A percentile compares a stretch with the other conserved stretches of the same genome.
Evolutionary conservation across 2,329 filamentous ascomycete species (phyloP).

Genomic region (Cyphellophora attinorum): DNA sequence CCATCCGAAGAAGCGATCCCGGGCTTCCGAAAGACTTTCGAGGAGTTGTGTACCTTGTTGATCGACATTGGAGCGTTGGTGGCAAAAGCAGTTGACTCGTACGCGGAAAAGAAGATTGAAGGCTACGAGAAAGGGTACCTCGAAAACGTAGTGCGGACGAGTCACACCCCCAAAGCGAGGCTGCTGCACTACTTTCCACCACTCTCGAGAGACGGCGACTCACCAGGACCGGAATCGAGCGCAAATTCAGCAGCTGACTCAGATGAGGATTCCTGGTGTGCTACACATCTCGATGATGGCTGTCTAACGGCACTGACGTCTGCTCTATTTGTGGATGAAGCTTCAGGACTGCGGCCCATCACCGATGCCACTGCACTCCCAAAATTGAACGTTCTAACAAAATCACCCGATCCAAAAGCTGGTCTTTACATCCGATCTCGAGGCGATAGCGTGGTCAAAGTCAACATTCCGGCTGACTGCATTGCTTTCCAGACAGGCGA

Average conservation of each 20-base stretch:
- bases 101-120: slow-evolving; percentile 67
- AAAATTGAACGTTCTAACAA: slow-evolving; percentile 48
- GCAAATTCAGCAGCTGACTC: slow-evolving; percentile 4
- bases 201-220: neutral
- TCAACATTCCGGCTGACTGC: slow-evolving; percentile 81
- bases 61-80: slow-evolving; percentile 86
- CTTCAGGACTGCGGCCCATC: too few relatives aligned
- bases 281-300: slow-evolving; percentile 68
- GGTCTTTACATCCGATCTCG: slow-evolving; percentile 93
- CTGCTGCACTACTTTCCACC: slow-evolving; percentile 84
- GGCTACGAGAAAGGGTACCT: slow-evolving; percentile 67
- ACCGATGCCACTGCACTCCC: slow-evolving; percentile 10
- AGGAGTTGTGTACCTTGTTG: slow-evolving; percentile 69
- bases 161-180: slow-evolving; percentile 80
- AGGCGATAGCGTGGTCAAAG: slow-evolving; percentile 72
- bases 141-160: slow-evolving; percentile 75
- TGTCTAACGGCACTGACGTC: slow-evolving; percentile 90
- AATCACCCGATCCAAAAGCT: slow-evolving; percentile 71
- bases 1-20: slow-evolving; percentile 55
- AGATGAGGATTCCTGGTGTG: slow-evolving; percentile 86
- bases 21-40: slow-evolving; percentile 63
- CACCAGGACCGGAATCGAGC: slow-evolving; percentile 2
- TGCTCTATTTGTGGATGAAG: slow-evolving; percentile 91
- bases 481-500: slow-evolving; percentile 96
- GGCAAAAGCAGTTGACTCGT: slow-evolving; percentile 79